phyloP scores from a whole-genome alignment of 2,329 filamentous ascomycete genomes.

The Ilyonectria sp. region DNA sequence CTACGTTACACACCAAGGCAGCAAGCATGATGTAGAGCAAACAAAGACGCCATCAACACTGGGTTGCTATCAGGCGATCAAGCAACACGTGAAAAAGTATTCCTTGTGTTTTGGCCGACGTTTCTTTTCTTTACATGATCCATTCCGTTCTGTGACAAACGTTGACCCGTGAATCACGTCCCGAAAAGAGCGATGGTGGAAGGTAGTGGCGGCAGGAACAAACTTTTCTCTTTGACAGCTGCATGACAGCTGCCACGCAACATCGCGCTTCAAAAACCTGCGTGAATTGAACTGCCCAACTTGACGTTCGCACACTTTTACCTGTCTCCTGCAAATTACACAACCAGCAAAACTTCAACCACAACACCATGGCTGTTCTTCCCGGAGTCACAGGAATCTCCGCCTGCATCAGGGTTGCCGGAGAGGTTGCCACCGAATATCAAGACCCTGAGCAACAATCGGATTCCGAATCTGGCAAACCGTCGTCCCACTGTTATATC shows the following conservation, averaged over 20 bases:
- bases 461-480: neutral
- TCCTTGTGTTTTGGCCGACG: too few species aligned
- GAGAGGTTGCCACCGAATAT: slow-evolving; percentile 43
- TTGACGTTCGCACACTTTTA: neutral
- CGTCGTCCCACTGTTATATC: slow-evolving; percentile 39
- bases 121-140: too few species aligned
- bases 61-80: too few species aligned
- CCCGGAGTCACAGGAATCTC: slow-evolving; percentile 33
- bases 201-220: neutral
- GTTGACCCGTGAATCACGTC: neutral
- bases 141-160: too few species aligned
- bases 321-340: neutral
- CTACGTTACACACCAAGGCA: too few species aligned
- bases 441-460: slow-evolving; percentile 1
- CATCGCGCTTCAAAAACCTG: neutral
- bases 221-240: neutral
- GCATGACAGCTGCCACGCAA: neutral
- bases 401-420: slow-evolving; percentile 36
- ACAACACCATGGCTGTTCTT: slow-evolving; percentile 43
- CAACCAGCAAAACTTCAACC: neutral
- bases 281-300: neutral
- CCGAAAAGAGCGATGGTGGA: neutral
- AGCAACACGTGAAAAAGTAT: too few species aligned
- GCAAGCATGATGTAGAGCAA: too few species aligned
- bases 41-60: too few species aligned